Base-by-base conservation (phyloP, 768 basidiomycete genomes). In the Infundibulicybe gibba region DNA sequence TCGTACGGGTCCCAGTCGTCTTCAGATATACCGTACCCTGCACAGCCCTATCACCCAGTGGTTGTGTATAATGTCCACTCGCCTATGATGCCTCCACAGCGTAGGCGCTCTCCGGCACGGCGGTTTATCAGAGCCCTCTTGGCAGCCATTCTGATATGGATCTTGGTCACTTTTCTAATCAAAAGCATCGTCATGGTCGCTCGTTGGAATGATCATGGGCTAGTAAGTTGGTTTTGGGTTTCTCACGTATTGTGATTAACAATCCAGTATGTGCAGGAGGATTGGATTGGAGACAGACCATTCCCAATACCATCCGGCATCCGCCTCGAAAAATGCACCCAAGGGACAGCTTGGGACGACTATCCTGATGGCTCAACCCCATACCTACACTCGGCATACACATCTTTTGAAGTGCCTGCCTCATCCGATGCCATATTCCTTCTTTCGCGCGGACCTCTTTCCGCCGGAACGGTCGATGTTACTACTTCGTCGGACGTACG, bases 391-490 rank as follows among this genome's bases (percentile, higher is more conserved):
- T 43, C 51, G 6, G 47, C 56, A 2, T 43, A 49, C 11, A 52
- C 55, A 6, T 37, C 46, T 6, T 52, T 57, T 13, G 54, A 59
- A 15, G 48, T 59, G 15, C 54, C 56, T 3, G 51, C 54, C 10
- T 59, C 64, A 4, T 52, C 57, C 8, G 50, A 62, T 15, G 54
- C 57, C 3, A 30, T 68, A 13, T 59, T 70, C 31, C 47, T 70
- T 6, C 47, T 65, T 15, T 54, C 65, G 12, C 51, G 54, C 13
- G 68, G 67, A 25, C 43, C 49, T 12, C 48, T 57, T 6, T 58
- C 60, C 1, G 21, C 25, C n/a, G 67, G 67, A 14, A 47, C 49
- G 6, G 51, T 67, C 30, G 58, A 56, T n/a, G 42, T 68, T 21
- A 43, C 56, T 14, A 55, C 60, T 3, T 60, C 64, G 6, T 41